phyloP scores from a whole-genome alignment of 768 basidiomycete species.

The Tubosaeta sp. region DNA sequence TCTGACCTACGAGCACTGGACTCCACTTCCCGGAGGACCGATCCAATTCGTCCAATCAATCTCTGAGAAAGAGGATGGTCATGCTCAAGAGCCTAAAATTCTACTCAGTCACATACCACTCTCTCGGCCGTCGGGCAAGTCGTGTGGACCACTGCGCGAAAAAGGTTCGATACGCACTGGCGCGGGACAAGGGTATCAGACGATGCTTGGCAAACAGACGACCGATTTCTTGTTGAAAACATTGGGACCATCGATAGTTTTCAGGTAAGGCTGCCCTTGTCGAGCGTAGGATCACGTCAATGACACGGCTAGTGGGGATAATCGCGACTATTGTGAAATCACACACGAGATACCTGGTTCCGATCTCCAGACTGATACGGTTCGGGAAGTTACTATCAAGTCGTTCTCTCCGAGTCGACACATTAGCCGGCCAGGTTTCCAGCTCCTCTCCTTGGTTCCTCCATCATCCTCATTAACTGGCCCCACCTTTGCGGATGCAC shows the following conservation, averaged over 20 bases:
- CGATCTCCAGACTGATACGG: constrained; percentile 21
- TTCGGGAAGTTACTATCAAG: constrained; percentile 83
- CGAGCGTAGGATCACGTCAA: background rate
- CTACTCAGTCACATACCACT: constrained; percentile 87
- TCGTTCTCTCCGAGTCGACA: constrained; percentile 77
- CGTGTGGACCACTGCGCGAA: constrained; percentile 77
- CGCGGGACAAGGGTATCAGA: constrained; percentile 79
- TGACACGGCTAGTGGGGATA: constrained; percentile 61
- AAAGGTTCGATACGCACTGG: constrained; percentile 66
- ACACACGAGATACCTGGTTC: constrained; percentile 41
- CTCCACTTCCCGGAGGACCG: constrained; percentile 47
- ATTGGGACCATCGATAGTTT: constrained; percentile 64
- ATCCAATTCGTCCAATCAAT: constrained; percentile 55
- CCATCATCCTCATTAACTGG: constrained; percentile 26
- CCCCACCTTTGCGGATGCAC: constrained; percentile 55
- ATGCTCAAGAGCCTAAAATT: constrained; percentile 35
- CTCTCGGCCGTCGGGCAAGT: constrained; percentile 64
- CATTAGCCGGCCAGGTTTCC: constrained; percentile 76
- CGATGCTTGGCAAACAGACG: constrained; percentile 76
- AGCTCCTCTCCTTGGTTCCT: constrained; percentile 68
- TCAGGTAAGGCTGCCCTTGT: constrained; percentile 49
- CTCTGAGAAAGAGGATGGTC: constrained; percentile 30
- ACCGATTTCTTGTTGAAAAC: constrained; percentile 65
- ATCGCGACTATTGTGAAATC: constrained; percentile 88
- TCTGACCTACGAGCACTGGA: constrained; percentile 52